A percentile compares a stretch with the other conserved stretches of the same genome.
These are phyloP conservation scores for Xylariaceae sp. DNA, from an alignment of 2,329 filamentous ascomycete species.

Conservation along the genomic window DNA sequence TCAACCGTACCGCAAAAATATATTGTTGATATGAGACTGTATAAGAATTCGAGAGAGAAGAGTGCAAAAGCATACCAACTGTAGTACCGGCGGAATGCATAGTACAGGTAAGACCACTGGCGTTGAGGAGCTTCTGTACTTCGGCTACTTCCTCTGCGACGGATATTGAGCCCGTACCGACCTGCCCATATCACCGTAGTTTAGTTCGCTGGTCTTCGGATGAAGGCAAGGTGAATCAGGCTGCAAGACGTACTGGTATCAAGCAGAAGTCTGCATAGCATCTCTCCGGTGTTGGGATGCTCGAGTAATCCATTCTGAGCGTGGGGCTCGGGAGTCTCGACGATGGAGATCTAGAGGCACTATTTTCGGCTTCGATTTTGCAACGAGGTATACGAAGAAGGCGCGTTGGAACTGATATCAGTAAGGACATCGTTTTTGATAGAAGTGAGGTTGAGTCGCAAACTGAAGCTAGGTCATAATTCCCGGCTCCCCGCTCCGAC, in stretches of 20 bases:
- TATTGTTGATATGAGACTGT: background rate
- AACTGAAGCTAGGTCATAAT: no score
- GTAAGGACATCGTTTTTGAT: no score
- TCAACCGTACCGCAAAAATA: background rate
- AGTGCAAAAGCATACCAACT: slow-evolving; percentile 62
- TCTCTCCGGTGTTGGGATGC: slow-evolving; percentile 62
- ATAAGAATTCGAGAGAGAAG: background rate
- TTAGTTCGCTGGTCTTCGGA: background rate
- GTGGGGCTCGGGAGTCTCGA: background rate
- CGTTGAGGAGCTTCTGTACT: slow-evolving; percentile 80
- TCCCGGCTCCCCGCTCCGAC: no score
- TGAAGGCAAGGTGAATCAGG: background rate
- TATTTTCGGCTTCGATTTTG: background rate
- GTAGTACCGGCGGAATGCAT: slow-evolving; percentile 97
- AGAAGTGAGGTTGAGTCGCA: no score
- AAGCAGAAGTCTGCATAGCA: slow-evolving; percentile 92
- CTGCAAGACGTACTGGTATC: slow-evolving; percentile 62
- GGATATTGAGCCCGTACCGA: slow-evolving; percentile 75
- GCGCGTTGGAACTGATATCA: no score
- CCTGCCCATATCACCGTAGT: slow-evolving; percentile 41
- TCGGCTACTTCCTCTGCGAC: slow-evolving; percentile 82
- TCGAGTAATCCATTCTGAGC: slow-evolving; percentile 38
- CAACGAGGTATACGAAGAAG: background rate
- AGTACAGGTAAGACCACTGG: slow-evolving; percentile 74
- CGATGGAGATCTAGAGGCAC: no score